Evolutionary conservation across 208 protist genomes (phyloP), one percentile per base, ranked within the genome.

Genomic region (Crithidia expoeki): DNA sequence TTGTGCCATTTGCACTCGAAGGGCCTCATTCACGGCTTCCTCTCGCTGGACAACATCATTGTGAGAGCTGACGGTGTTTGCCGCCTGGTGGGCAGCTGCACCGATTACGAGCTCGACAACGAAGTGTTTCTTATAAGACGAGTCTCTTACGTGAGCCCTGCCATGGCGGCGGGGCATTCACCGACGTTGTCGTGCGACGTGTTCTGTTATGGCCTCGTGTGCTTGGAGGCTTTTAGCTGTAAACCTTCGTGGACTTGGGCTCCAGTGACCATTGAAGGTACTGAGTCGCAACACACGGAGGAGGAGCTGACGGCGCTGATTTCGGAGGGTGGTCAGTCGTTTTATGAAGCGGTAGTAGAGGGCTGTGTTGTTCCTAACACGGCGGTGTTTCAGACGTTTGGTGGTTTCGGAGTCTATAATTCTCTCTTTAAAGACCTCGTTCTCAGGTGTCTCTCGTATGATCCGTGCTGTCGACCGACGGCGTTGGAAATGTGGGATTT

Each of bases 21-120:
- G 44, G 79, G 80, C 27, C 65, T 88, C 46, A 72, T 81, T 28
- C 87, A 95, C 72, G 85, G 87, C 21, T 63, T 76, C 30, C 51
- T 95, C 53, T 80, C 82, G 32, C 85, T 88, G n/a, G 69, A 83
- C 56, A 92, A 88, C 65, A 67, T 92, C 17, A 76, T 93, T 27
- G 73, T 92, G 4, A 78, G 70, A 19, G 67, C 59, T 28, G 73
- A 88, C 38, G 86, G 90, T 6, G 61, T 73, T 38, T 90, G 83
- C 62, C 91, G 89, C 51, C 67, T 95, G 46, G 74, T 57, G 0
- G 79, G 89, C 33, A 76, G 91, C 51, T 86, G 44, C 21, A 76
- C 16, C 49, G 63, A 2, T 60, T 67, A 25, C 33, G 10, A 23
- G n/a, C n/a, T 0, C 49, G 30, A 51, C 53, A 23, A 55, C 68